phyloP scores from a whole-genome alignment of 371 early-diverging fungal species.

The Rhizopus arrhizus region DNA sequence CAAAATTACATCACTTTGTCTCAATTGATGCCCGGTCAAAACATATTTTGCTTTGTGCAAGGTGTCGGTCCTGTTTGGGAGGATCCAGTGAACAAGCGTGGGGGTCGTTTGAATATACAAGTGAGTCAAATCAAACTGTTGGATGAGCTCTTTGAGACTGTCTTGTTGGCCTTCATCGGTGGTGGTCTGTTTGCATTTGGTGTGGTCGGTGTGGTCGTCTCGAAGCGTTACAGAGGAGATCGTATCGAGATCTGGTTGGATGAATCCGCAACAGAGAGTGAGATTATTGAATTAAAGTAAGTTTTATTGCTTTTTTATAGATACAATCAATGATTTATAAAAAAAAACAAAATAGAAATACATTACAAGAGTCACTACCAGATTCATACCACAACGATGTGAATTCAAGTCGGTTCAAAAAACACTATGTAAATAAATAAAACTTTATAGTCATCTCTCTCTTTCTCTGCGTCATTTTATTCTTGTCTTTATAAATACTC shows the following conservation, averaged over 20 bases:
- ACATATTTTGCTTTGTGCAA: constrained; percentile 57
- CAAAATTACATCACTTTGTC: constrained; percentile 40
- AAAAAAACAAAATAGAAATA: constrained; percentile 15
- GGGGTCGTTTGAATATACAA: constrained; percentile 49
- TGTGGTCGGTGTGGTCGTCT: constrained; percentile 46
- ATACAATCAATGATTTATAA: neutral
- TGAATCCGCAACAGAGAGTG: constrained; percentile 17
- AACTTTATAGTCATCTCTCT: too few species aligned
- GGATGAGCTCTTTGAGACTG: constrained; percentile 56
- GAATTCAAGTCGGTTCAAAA: constrained; percentile 51
- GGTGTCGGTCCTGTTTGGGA: constrained; percentile 67
- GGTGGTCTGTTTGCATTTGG: constrained; percentile 43
- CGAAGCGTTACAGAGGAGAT: constrained; percentile 53
- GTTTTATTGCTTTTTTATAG: constrained; percentile 15
- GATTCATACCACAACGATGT: constrained; percentile 34
- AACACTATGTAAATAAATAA: constrained; percentile 32
- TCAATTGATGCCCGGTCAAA: constrained; percentile 50
- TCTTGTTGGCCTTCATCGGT: constrained; percentile 56
- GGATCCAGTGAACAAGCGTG: constrained; percentile 54
- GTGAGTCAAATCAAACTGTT: constrained; percentile 11
- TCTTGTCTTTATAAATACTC: too few species aligned
- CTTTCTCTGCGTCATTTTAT: too few species aligned
- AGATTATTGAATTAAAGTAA: constrained; percentile 36
- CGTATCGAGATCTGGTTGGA: constrained; percentile 65
- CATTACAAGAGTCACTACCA: constrained; percentile 34